Evolutionary conservation across 2,329 filamentous ascomycete species (phyloP).

Genomic region (Macrophomina pseudophaseolina): DNA sequence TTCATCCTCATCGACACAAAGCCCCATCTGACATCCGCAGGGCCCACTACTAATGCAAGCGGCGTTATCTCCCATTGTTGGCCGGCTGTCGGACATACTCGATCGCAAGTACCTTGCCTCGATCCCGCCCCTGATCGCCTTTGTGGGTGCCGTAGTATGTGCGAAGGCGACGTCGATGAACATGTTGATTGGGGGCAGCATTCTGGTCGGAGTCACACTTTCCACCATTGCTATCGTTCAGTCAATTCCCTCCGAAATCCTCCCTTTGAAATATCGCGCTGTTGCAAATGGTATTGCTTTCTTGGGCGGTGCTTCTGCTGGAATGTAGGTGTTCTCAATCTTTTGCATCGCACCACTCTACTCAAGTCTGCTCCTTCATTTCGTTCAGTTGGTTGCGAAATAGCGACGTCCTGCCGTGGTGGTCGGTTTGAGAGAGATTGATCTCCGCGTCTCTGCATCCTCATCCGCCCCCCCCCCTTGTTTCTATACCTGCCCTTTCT

Average conservation of each 20-base stretch:
- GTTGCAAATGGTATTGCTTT: slow-evolving; percentile 61
- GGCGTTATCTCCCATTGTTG: slow-evolving; percentile 61
- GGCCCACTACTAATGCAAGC: slow-evolving; percentile 63
- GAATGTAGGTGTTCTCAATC: slow-evolving; percentile 49
- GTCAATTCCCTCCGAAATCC: slow-evolving; percentile 62
- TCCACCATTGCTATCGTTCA: slow-evolving; percentile 61
- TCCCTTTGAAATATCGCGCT: slow-evolving; percentile 62
- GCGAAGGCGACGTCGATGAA: slow-evolving; percentile 62
- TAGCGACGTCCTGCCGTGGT: not conserved
- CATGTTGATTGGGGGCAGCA: slow-evolving; percentile 62
- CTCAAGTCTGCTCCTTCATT: too few relatives aligned
- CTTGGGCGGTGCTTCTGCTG: slow-evolving; percentile 57
- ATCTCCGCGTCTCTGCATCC: too few relatives aligned
- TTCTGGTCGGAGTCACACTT: slow-evolving; percentile 61
- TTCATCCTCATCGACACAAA: not conserved
- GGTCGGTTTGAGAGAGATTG: too few relatives aligned
- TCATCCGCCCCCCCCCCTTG: too few relatives aligned
- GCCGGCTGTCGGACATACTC: slow-evolving; percentile 62
- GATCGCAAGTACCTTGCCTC: slow-evolving; percentile 61
- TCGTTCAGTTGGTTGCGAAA: not conserved
- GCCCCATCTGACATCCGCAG: slow-evolving; percentile 37
- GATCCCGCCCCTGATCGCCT: slow-evolving; percentile 59
- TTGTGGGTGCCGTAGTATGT: slow-evolving; percentile 59
- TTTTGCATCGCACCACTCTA: too few relatives aligned
- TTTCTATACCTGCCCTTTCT: too few relatives aligned